Percentiles rank a stretch among this genome's conserved stretches.
Conservation (phyloP, 2,329 filamentous ascomycete species). For the Pyricularia pennisetigena region DNA sequence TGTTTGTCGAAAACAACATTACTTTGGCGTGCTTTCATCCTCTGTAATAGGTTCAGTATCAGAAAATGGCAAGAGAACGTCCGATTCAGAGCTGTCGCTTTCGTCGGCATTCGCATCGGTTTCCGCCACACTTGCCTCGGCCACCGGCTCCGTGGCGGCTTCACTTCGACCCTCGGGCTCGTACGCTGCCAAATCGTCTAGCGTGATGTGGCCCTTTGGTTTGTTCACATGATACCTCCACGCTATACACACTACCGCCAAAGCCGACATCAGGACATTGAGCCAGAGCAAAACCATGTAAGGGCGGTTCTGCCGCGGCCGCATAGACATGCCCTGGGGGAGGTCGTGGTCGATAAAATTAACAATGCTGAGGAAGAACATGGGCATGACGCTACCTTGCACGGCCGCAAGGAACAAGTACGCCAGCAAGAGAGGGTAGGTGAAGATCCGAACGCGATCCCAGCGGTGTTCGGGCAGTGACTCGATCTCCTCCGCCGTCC, state of each 20-base stretch:
- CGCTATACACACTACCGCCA: neutral
- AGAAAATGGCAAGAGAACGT: neutral
- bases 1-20: neutral
- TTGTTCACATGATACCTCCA: neutral
- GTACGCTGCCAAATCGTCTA: neutral
- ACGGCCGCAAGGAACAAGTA: neutral
- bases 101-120: neutral
- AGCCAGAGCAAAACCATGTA: neutral
- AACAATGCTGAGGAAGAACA: neutral
- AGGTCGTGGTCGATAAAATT: neutral
- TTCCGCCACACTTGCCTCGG: neutral
- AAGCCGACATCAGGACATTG: neutral
- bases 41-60: neutral
- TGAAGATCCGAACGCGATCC: constrained; percentile 1
- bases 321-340: constrained; percentile 1
- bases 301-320: neutral
- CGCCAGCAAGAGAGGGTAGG: neutral
- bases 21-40: neutral
- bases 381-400: neutral
- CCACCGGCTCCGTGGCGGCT: neutral
- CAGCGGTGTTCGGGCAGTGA: constrained; percentile 1
- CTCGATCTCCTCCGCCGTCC: neutral
- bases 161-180: neutral
- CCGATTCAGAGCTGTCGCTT: neutral
- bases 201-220: neutral